Conservation (phyloP, 495 filamentous ascomycete genomes). For the Daldinia caldariorum region DNA sequence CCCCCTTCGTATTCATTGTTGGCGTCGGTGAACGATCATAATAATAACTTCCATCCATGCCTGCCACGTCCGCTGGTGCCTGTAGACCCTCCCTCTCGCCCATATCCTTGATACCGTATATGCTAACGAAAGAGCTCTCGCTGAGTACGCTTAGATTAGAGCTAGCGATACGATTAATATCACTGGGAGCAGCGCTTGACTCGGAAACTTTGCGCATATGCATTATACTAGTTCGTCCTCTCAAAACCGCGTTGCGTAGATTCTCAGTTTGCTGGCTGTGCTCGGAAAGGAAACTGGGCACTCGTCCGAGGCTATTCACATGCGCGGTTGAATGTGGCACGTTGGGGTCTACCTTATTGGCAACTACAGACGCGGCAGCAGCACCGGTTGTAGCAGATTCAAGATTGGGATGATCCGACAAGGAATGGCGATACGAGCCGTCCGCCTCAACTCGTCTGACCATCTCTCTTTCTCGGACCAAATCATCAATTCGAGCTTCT, state of each 20-base stretch:
- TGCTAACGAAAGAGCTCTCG: constrained; percentile 79
- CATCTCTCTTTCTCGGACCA: constrained; percentile 58
- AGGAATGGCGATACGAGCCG: constrained; percentile 43
- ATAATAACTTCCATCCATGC: constrained; percentile 45
- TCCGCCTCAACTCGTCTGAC: constrained; percentile 51
- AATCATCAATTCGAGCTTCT: constrained; percentile 71
- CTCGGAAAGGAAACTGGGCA: constrained; percentile 75
- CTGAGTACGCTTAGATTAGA: constrained; percentile 80
- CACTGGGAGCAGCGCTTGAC: constrained; percentile 50
- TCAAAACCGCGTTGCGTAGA: constrained; percentile 70
- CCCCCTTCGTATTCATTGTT: constrained; percentile 22
- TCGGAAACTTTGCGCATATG: constrained; percentile 53
- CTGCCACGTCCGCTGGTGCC: constrained; percentile 38
- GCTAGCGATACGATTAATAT: constrained; percentile 59
- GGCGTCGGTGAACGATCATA: constrained; percentile 28
- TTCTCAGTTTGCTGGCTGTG: constrained; percentile 69
- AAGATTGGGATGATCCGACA: constrained; percentile 11
- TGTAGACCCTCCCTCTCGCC: constrained; percentile 37
- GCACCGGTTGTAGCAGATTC: constrained; percentile 20
- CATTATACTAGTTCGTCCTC: constrained; percentile 56
- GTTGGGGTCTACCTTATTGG: constrained; percentile 38
- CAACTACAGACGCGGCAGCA: constrained; percentile 13
- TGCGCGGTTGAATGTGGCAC: constrained; percentile 31
- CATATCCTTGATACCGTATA: constrained; percentile 62
- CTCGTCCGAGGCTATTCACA: constrained; percentile 54